These are phyloP conservation scores for Aspergillus olivimuriae DNA, from an alignment of 495 filamentous ascomycete genomes.

Conservation along the genomic window DNA sequence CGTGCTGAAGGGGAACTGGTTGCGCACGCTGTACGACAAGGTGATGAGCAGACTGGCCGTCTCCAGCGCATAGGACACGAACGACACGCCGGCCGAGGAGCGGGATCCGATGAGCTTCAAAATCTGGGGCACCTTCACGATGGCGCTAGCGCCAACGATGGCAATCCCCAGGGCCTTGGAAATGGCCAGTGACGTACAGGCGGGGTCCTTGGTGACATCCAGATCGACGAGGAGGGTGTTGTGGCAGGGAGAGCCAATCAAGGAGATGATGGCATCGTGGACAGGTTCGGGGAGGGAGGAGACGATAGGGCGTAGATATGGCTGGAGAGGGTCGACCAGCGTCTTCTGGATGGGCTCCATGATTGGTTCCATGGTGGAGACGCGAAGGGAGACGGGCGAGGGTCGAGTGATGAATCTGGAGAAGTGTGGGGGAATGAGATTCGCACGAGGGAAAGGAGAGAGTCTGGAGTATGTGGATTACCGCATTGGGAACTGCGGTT, in stretches of 20 bases:
- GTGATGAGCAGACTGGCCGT: conserved; percentile 77
- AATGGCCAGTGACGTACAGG: conserved; percentile 78
- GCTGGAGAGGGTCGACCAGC: conserved; percentile 58
- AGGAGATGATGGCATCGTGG: conserved; percentile 62
- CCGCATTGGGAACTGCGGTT: conserved; percentile 15
- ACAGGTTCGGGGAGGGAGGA: conserved; percentile 73
- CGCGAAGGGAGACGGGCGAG: not conserved
- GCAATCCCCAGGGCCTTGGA: conserved; percentile 89
- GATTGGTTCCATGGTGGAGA: not conserved
- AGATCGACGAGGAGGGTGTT: conserved; percentile 72
- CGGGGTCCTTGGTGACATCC: conserved; percentile 58
- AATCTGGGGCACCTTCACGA: conserved; percentile 96
- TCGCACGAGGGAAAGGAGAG: not conserved
- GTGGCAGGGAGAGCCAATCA: conserved; percentile 83
- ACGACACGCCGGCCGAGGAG: conserved; percentile 76
- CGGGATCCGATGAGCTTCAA: conserved; percentile 76
- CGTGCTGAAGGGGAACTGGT: conserved; percentile 90
- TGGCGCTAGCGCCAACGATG: conserved; percentile 78
- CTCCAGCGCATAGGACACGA: conserved; percentile 87
- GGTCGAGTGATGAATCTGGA: not conserved
- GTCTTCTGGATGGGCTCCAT: conserved; percentile 42
- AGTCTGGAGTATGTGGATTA: not conserved
- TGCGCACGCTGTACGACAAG: conserved; percentile 82
- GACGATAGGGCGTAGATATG: conserved; percentile 66
- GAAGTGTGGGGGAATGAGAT: not conserved